phyloP scores from a whole-genome alignment of 2,329 filamentous ascomycete species.

The Scytalidium sp. region DNA sequence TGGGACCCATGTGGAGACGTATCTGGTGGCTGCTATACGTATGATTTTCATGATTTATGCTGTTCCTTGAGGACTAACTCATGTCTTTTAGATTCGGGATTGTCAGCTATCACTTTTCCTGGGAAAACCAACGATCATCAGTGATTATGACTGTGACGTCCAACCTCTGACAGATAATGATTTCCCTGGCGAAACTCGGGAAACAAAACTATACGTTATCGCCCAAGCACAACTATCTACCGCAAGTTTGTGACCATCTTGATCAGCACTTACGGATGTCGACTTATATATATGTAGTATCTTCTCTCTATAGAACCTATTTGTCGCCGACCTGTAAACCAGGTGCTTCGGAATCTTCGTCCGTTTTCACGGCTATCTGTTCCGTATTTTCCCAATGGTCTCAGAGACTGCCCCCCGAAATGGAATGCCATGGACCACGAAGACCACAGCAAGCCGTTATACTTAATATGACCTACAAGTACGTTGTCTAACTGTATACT shows the following conservation, averaged over 20 bases:
- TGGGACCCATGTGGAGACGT: neutral
- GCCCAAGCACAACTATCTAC: neutral
- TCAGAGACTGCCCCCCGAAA: neutral
- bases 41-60: neutral
- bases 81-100: neutral
- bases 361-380: neutral
- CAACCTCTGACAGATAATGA: neutral
- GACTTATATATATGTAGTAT: neutral
- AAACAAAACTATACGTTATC: neutral
- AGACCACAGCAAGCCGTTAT: neutral
- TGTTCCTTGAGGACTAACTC: neutral
- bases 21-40: neutral
- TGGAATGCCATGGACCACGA: neutral
- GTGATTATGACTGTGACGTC: slow-evolving; percentile 4
- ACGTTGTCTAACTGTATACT: too few species aligned
- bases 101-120: neutral
- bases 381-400: neutral
- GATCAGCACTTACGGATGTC: neutral
- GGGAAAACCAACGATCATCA: neutral
- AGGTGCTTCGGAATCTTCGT: too few species aligned
- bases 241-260: too few species aligned
- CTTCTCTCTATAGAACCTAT: neutral
- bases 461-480: too few species aligned
- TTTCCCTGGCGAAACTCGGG: neutral
- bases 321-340: neutral